phyloP scores from a whole-genome alignment of 805 yeast genomes.

The Schwanniomyces pseudopolymorphus region DNA sequence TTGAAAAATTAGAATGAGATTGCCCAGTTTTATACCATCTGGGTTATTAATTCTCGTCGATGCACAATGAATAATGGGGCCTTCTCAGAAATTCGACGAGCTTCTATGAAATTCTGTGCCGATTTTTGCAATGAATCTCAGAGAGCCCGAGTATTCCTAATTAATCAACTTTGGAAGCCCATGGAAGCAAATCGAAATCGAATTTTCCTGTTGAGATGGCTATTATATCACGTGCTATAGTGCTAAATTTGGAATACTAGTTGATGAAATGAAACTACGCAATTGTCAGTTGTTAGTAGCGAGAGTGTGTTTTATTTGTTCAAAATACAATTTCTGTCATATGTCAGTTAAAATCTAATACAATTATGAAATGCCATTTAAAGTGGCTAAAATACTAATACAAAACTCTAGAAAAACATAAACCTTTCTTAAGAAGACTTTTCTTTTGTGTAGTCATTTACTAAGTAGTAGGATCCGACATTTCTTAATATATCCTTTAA shows the following conservation, averaged over 20 bases:
- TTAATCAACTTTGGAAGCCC: not conserved
- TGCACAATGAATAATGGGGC: constrained; percentile 3
- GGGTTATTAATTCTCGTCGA: constrained; percentile 5
- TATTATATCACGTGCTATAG: not conserved
- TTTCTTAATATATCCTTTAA: constrained; percentile 30
- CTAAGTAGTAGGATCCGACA: constrained; percentile 27
- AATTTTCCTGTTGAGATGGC: not conserved
- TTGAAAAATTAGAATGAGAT: not conserved
- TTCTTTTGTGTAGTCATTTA: constrained; percentile 37
- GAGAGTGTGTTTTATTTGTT: too few species aligned
- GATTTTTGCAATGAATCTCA: not conserved
- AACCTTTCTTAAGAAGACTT: constrained; percentile 13
- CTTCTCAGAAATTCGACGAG: constrained; percentile 6
- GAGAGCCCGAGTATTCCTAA: not conserved
- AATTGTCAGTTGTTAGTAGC: too few species aligned
- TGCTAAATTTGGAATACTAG: not conserved
- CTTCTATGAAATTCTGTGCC: constrained; percentile 4
- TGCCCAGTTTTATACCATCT: not conserved
- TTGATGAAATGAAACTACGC: too few species aligned
- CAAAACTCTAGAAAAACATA: not conserved
- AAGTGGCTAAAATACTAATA: not conserved
- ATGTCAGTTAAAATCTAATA: too few species aligned
- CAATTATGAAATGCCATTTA: not conserved
- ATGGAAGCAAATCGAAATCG: constrained; percentile 2
- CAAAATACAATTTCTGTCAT: too few species aligned